Base-by-base conservation (phyloP, 345 rosid species). In the Aquilaria yunnanensis region DNA sequence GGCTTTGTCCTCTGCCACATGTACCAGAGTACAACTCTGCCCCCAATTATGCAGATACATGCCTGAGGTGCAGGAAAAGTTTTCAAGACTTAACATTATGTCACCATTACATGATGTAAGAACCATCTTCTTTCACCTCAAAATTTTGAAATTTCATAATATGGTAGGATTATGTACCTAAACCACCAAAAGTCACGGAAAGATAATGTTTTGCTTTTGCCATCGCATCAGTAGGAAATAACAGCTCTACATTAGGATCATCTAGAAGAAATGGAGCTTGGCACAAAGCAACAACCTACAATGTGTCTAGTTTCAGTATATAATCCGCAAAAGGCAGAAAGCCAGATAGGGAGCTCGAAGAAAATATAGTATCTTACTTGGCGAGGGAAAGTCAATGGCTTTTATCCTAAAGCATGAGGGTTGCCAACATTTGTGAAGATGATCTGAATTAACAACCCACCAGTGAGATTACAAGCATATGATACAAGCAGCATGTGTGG, bases 341-440 rank as follows among this genome's bases (percentile, higher is more conserved):
- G 45, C 34, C 34, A 55, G 37, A 60, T 50, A 47, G 43, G 30
- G 46, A 31, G 30, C 51, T 51, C 31, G 58, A 47, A 61, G 54
- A 9, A 11, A 72, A 34, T 14, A 34, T n/a, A 2, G 57, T 16
- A 41, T 45, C 4, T 48, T 43, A 88, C 99, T 92, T 94, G 99
- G 31, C 97, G 97, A 74, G 99, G 91, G 64, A 94, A 94, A 51
- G 86, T 88, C 70, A 94, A 59, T 2, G 96, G 99, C 84, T 84
- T 94, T 85, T 94, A 97, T 65, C 97, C 97, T 48, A 90, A 79
- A 66, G 99, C 99, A 75, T 94, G 99, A 75, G 99, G 99, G 65
- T 94, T 90, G 69, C 99, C 99, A 56, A 94, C 97, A 76, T 94
- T 94, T 56, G 99, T 94, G 78, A 94, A 94, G 69, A 94, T 86